Base-by-base conservation (phyloP, 2,329 filamentous ascomycete species). In the Ophiostoma tasmaniense region DNA sequence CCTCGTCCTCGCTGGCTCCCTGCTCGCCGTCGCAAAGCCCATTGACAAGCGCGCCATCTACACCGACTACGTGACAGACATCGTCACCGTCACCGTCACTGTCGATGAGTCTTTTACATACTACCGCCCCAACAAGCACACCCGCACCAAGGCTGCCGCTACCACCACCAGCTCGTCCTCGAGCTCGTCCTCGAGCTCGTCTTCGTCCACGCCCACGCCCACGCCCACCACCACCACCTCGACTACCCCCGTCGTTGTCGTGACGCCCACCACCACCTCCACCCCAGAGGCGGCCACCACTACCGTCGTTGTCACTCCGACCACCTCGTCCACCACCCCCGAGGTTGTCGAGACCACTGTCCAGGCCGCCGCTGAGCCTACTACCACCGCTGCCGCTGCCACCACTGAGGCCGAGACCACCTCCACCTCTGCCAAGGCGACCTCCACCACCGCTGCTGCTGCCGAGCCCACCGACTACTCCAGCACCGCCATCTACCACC, bases 401-500 rank as follows among this genome's bases (percentile, higher is more conserved):
- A 62, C 50, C n/a, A 62, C 62, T 2, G 59, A 62, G 59, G 59
- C 64, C 45, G 33, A 61, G 22, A 67, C 42, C 3, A 10, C 70
- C 66, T 37, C 70, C 69, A 59, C 64, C 11, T 17, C 66, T 11
- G 66, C 14, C 4, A 37, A 30, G 33, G 20, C 17, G 20, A 37
- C 69, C 17, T 10, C 67, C 35, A 11, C 30, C 28, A 20, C n/a
- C 30, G 13, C 45, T 8, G 50, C 30, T 39, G 62, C 33, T 10
- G 2, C 64, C 5, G 2, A 72, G 55, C 71, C 74, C 42, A 70
- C 73, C 62, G 76, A 77, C 73, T 75, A 74, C 71, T 62, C 71
- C 68, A 77, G 77, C 69, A 76, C 79, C 17, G 83, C 84, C 66
- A 74, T 94, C 66, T 82, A 88, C 74, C 87, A 91, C 77, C 95